Conservation (phyloP, 1,284 basidiomycete genomes). For the Sporisorium reilianum region DNA sequence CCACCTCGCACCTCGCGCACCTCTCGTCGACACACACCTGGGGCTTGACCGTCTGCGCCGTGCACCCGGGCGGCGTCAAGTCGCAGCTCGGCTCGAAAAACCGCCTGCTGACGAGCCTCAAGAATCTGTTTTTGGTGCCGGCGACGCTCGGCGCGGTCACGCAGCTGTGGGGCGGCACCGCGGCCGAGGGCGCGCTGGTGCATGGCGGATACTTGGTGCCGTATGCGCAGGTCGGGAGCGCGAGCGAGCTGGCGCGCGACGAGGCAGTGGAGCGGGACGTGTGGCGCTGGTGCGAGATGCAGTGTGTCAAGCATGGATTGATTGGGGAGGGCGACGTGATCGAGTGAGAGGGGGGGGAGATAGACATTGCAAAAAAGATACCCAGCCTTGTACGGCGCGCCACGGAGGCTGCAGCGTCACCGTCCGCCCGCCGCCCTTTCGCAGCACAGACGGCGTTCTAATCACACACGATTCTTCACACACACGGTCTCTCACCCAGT, state of each 20-base stretch:
- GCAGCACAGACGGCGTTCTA: too few species aligned
- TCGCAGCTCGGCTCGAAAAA: conserved; percentile 15
- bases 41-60: conserved; percentile 43
- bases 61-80: conserved; percentile 53
- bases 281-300: conserved; percentile 49
- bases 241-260: conserved; percentile 31
- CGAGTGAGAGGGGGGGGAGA: background rate
- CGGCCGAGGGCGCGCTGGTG: conserved; percentile 20
- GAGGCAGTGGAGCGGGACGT: conserved; percentile 14
- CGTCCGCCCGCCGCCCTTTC: too few species aligned
- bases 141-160: conserved; percentile 48
- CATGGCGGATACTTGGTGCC: conserved; percentile 51
- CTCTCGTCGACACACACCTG: conserved; percentile 16
- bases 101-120: conserved; percentile 20
- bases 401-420: too few species aligned
- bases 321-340: conserved; percentile 1
- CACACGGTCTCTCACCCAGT: too few species aligned
- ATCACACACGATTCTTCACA: too few species aligned
- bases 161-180: conserved; percentile 46
- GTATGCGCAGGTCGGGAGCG: conserved; percentile 40
- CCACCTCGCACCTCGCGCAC: conserved; percentile 23
- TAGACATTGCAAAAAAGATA: background rate
- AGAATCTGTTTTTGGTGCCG: conserved; percentile 35
- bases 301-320: conserved; percentile 33
- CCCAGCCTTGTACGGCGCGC: too few species aligned